These are phyloP conservation scores for Logfia minima DNA, from an alignment of 129 eudicot species.

Conservation along the genomic window DNA sequence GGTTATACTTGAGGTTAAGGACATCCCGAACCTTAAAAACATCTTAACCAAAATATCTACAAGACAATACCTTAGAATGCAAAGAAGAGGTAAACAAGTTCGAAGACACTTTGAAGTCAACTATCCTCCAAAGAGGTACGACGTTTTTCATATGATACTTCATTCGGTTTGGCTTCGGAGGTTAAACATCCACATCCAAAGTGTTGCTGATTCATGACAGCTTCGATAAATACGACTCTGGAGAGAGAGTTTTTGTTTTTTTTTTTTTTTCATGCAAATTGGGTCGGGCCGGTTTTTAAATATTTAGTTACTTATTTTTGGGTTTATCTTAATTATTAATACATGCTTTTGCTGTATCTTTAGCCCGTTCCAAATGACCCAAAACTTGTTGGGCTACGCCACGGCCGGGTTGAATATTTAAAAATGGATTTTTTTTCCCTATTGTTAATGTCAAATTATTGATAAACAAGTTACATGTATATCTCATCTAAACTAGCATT, in stretches of 20 bases:
- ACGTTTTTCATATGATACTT: slow-evolving; percentile 77
- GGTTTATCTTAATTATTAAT: background rate
- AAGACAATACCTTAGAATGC: slow-evolving; percentile 55
- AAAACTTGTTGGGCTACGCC: background rate
- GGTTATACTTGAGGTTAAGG: slow-evolving; percentile 46
- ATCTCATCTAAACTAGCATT: too few relatives aligned
- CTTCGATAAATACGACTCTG: background rate
- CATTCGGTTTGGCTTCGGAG: slow-evolving; percentile 90
- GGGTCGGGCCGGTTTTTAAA: slow-evolving; percentile 13
- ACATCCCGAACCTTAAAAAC: slow-evolving; percentile 60
- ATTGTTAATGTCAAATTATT: background rate
- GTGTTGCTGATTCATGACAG: slow-evolving; percentile 36
- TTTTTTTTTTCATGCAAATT: background rate
- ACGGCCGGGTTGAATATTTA: background rate
- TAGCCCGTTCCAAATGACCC: background rate
- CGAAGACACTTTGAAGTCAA: slow-evolving; percentile 68
- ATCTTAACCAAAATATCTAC: slow-evolving; percentile 45
- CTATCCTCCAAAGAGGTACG: slow-evolving; percentile 62
- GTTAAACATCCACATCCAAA: slow-evolving; percentile 45
- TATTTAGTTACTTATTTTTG: background rate
- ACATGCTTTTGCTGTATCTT: background rate
- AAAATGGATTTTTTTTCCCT: background rate
- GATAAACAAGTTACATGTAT: background rate
- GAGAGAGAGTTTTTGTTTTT: background rate
- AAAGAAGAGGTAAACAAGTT: slow-evolving; percentile 47